phyloP scores from a whole-genome alignment of 78 protist genomes.

The Kipferlia bialata region DNA sequence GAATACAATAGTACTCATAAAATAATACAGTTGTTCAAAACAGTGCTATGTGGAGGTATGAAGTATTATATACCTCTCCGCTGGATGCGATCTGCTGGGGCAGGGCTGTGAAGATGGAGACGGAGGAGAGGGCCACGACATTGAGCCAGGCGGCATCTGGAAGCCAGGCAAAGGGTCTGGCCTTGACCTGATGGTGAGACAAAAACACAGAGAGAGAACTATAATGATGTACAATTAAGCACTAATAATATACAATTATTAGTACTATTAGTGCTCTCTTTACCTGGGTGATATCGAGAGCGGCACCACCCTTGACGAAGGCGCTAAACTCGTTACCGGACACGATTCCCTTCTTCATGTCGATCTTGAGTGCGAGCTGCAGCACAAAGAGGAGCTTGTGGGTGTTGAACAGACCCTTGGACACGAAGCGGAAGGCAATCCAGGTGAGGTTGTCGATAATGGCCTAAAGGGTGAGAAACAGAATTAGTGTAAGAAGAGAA shows the following conservation, averaged over 20 bases:
- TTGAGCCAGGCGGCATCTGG: conserved; percentile 55
- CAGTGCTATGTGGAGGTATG: too few relatives aligned
- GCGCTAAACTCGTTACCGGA: conserved; percentile 10
- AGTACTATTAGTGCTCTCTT: too few relatives aligned
- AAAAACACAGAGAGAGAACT: too few relatives aligned
- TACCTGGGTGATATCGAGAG: conserved; percentile 39
- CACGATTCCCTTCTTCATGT: conserved; percentile 3
- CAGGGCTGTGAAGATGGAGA: conserved; percentile 28
- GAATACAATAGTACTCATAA: too few relatives aligned
- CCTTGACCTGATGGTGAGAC: too few relatives aligned
- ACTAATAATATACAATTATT: too few relatives aligned
- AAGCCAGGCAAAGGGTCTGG: conserved; percentile 49
- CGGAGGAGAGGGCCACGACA: conserved; percentile 18
- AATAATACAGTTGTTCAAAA: too few relatives aligned
- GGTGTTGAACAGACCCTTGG: conserved; percentile 49
- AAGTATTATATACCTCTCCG: too few relatives aligned
- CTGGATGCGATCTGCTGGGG: conserved; percentile 28
- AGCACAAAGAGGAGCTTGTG: conserved; percentile 53
- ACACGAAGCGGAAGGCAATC: conserved; percentile 28
- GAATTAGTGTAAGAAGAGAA: too few relatives aligned
- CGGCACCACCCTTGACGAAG: conserved; percentile 57
- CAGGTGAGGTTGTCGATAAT: conserved; percentile 45
- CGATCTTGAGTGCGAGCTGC: conserved; percentile 54
- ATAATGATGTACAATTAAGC: too few relatives aligned
- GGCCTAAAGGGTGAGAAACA: too few relatives aligned